Conservation (phyloP, 176 grass and related monocot species). For the Triticum aestivum region DNA sequence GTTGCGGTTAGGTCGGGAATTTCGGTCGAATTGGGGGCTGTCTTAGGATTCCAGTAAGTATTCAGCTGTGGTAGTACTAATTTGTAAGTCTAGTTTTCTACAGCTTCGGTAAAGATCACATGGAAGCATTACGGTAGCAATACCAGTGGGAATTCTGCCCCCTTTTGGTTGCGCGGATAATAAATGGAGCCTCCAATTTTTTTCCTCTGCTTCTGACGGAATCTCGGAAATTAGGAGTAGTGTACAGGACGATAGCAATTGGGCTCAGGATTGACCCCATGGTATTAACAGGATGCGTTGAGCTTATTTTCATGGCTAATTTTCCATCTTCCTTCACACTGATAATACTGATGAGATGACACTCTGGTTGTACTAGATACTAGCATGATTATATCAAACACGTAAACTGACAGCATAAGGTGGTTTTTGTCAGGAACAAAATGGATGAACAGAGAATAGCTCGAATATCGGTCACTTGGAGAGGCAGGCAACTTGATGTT, state of each 20-base stretch:
- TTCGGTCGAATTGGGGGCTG: background rate
- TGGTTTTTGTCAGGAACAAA: constrained; percentile 4
- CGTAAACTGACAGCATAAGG: constrained; percentile 1
- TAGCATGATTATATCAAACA: background rate
- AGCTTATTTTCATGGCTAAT: background rate
- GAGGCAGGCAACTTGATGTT: constrained; percentile 68
- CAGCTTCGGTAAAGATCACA: background rate
- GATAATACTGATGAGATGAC: background rate
- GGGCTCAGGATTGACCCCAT: background rate
- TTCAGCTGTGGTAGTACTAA: background rate
- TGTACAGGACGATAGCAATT: background rate
- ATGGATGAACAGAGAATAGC: constrained; percentile 55
- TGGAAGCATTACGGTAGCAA: background rate
- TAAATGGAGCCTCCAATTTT: background rate
- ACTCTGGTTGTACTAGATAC: background rate
- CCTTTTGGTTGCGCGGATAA: background rate
- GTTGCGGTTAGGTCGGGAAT: background rate
- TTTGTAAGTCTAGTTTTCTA: background rate
- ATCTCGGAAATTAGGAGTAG: background rate
- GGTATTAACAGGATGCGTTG: background rate
- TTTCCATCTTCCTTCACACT: background rate
- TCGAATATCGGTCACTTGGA: constrained; percentile 77
- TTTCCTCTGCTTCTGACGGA: background rate
- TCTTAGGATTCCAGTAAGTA: background rate
- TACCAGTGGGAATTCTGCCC: background rate